Conservation (phyloP, 2,329 filamentous ascomycete genomes). For the Aureobasidium melanogenum region DNA sequence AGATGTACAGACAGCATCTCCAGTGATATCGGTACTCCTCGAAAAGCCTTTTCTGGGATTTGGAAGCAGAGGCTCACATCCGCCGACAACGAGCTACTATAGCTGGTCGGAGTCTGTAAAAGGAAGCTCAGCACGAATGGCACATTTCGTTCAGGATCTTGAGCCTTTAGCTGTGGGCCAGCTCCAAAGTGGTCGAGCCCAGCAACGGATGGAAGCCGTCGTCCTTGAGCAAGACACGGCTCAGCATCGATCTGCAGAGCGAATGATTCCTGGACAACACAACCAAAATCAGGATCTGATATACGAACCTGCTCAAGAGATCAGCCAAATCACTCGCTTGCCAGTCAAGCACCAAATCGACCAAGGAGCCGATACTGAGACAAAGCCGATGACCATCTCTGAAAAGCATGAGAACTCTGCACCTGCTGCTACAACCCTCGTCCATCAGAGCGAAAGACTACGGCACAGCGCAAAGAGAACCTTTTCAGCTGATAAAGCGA, state of each 20-base stretch:
- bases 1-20: neutral
- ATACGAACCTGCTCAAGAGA: neutral
- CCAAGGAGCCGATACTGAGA: no score
- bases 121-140: neutral
- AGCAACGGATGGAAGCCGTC: neutral
- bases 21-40: slow-evolving; percentile 23
- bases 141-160: neutral
- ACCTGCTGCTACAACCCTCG: neutral
- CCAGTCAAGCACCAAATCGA: neutral
- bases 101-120: neutral
- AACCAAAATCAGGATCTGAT: neutral
- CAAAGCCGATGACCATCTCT: neutral
- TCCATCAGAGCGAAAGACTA: neutral
- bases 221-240: neutral
- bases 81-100: slow-evolving; percentile 20
- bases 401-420: neutral
- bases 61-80: slow-evolving; percentile 26
- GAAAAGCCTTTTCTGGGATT: slow-evolving; percentile 30
- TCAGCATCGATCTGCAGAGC: neutral
- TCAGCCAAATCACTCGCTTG: neutral
- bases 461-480: neutral
- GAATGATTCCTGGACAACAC: neutral
- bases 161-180: neutral
- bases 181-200: neutral
- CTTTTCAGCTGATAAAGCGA: neutral